phyloP scores from a whole-genome alignment of 2,329 filamentous ascomycete genomes.

The Xylariaceae sp. region DNA sequence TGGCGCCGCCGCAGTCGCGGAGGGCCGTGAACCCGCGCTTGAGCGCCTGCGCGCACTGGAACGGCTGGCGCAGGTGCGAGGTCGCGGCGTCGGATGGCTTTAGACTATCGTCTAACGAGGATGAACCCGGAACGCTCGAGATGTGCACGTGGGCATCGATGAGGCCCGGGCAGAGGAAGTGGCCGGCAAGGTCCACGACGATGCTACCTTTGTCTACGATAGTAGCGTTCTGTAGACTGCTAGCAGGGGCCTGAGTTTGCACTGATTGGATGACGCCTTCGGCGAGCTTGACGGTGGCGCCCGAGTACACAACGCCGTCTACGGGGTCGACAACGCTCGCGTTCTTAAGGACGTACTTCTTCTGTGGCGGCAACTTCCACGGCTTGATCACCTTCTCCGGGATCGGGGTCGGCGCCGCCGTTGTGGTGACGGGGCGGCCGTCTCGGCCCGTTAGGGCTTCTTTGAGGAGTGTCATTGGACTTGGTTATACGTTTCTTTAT shows the following conservation, averaged over 20 bases:
- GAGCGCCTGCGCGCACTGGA: constrained; percentile 53
- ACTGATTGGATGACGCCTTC: constrained; percentile 40
- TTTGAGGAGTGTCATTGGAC: too few species aligned
- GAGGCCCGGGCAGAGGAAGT: constrained; percentile 52
- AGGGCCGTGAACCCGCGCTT: constrained; percentile 60
- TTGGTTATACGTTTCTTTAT: too few species aligned
- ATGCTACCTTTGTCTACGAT: constrained; percentile 9
- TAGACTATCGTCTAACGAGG: constrained; percentile 41
- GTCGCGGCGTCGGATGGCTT: constrained; percentile 38
- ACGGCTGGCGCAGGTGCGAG: constrained; percentile 50
- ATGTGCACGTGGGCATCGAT: constrained; percentile 57
- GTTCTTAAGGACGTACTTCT: constrained; percentile 44
- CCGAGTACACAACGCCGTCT: constrained; percentile 36
- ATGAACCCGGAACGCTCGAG: constrained; percentile 46
- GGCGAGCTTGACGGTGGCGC: constrained; percentile 39
- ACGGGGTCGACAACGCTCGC: constrained; percentile 48
- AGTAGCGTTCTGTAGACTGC: too few species aligned
- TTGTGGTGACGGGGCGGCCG: too few species aligned
- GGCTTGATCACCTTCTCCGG: constrained; percentile 36
- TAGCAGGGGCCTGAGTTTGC: constrained; percentile 1
- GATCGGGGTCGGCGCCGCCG: neutral
- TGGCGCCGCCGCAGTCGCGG: constrained; percentile 61
- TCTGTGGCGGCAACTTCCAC: constrained; percentile 39
- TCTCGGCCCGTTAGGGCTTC: too few species aligned
- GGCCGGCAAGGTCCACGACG: constrained; percentile 45